Percentiles rank a stretch among this genome's conserved stretches.
These are phyloP conservation scores for Nannizziopsis barbatae DNA, from an alignment of 2,329 filamentous ascomycete species.

Conservation along the genomic window DNA sequence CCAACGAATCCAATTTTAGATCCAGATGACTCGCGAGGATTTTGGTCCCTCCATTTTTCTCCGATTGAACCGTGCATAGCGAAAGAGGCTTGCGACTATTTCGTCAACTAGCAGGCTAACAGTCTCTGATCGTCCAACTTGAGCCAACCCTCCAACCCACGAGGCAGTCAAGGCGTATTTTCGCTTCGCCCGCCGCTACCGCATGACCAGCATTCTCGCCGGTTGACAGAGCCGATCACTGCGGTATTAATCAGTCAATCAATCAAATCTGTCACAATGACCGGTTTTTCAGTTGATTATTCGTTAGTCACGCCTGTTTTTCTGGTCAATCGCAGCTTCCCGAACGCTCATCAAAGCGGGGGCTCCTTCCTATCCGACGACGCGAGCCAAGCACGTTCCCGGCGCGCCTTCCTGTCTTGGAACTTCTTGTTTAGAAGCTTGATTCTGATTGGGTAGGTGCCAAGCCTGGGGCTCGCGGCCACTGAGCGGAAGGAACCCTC, in stretches of 20 bases:
- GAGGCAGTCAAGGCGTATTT: slow-evolving; percentile 2
- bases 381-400: slow-evolving; percentile 7
- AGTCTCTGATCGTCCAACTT: not conserved
- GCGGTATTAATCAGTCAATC: too few relatives aligned
- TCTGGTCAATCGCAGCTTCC: not conserved
- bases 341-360: not conserved
- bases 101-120: too few relatives aligned
- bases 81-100: too few relatives aligned
- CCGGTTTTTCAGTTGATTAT: too few relatives aligned
- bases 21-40: too few relatives aligned
- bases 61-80: too few relatives aligned
- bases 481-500: not conserved
- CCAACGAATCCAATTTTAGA: too few relatives aligned
- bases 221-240: too few relatives aligned
- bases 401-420: slow-evolving; percentile 5
- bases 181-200: not conserved
- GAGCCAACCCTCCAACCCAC: not conserved
- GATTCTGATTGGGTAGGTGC: not conserved
- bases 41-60: too few relatives aligned
- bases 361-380: not conserved
- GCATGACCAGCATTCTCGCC: slow-evolving; percentile 1
- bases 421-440: slow-evolving; percentile 8
- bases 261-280: too few relatives aligned
- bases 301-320: too few relatives aligned
- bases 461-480: slow-evolving; percentile 2